A percentile compares a stretch with the other conserved stretches of the same genome.
Conservation (phyloP, 2,329 filamentous ascomycete genomes). For the Myriosclerotinia curreyana region DNA sequence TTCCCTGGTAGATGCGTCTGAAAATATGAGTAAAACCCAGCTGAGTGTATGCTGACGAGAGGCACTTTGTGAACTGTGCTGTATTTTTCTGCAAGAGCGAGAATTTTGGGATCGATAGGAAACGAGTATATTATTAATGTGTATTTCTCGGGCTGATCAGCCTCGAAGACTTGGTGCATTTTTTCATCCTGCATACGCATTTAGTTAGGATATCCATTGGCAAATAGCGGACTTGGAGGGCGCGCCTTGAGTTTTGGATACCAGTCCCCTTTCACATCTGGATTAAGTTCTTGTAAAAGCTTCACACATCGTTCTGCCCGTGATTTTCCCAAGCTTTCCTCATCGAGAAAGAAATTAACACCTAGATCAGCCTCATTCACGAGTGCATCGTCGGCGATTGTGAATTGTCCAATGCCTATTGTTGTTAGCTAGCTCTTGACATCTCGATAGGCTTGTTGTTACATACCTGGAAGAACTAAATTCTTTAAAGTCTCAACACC, state of each 20-base stretch:
- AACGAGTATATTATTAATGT: conserved; percentile 60
- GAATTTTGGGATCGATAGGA: conserved; percentile 52
- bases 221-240: too few species aligned
- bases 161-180: conserved; percentile 33
- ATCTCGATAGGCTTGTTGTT: neutral
- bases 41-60: conserved; percentile 78
- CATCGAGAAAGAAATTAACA: conserved; percentile 94
- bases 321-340: conserved; percentile 69
- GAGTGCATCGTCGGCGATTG: conserved; percentile 75
- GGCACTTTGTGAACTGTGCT: conserved; percentile 62
- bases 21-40: conserved; percentile 89
- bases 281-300: conserved; percentile 82
- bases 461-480: conserved; percentile 77
- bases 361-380: conserved; percentile 85
- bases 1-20: conserved; percentile 72
- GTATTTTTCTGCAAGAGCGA: conserved; percentile 50
- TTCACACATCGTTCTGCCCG: conserved; percentile 76
- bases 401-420: conserved; percentile 80
- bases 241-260: conserved; percentile 49
- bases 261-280: conserved; percentile 80
- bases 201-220: neutral
- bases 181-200: neutral
- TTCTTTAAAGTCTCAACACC: conserved; percentile 95
- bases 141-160: conserved; percentile 44
- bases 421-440: conserved; percentile 21